A percentile compares a stretch with the other conserved stretches of the same genome.
Evolutionary conservation across 2,329 filamentous ascomycete species (phyloP).

Genomic region (Gnomoniopsis smithogilvyi): DNA sequence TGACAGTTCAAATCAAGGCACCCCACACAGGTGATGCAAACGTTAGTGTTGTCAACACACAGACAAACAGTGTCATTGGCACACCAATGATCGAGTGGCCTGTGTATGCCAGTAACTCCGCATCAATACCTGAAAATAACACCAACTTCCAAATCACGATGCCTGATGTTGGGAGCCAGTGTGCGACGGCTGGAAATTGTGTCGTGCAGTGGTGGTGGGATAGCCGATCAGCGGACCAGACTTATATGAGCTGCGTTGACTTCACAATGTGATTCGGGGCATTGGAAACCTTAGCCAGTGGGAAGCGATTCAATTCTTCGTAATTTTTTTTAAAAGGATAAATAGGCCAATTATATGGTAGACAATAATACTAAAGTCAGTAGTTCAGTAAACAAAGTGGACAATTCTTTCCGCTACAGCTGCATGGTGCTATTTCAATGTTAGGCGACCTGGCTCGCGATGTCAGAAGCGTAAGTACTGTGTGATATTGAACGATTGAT

Average conservation of each 20-base stretch:
- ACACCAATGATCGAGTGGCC: conserved; percentile 29
- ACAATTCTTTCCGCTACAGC: too few relatives aligned
- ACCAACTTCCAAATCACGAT: conserved; percentile 28
- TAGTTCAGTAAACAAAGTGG: too few relatives aligned
- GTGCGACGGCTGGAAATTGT: conserved; percentile 25
- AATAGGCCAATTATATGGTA: too few relatives aligned
- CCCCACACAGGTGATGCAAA: conserved; percentile 46
- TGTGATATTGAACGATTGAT: too few relatives aligned
- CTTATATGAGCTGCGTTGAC: conserved; percentile 17
- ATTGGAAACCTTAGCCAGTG: too few relatives aligned
- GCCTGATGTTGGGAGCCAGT: conserved; percentile 26
- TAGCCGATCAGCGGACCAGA: conserved; percentile 11
- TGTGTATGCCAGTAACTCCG: conserved; percentile 25
- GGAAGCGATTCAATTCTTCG: too few relatives aligned
- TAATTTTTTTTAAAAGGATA: too few relatives aligned
- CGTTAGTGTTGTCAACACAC: conserved; percentile 45
- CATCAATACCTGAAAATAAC: conserved; percentile 27
- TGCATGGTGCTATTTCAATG: too few relatives aligned
- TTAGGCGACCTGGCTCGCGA: too few relatives aligned
- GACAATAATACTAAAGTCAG: too few relatives aligned
- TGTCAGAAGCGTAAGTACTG: too few relatives aligned
- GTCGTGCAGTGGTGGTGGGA: conserved; percentile 22
- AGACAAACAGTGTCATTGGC: conserved; percentile 45
- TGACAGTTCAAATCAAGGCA: conserved; percentile 41
- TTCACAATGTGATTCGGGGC: conserved; percentile 5